phyloP scores from a whole-genome alignment of 805 yeast genomes.

The Jamesozyma rosinii region DNA sequence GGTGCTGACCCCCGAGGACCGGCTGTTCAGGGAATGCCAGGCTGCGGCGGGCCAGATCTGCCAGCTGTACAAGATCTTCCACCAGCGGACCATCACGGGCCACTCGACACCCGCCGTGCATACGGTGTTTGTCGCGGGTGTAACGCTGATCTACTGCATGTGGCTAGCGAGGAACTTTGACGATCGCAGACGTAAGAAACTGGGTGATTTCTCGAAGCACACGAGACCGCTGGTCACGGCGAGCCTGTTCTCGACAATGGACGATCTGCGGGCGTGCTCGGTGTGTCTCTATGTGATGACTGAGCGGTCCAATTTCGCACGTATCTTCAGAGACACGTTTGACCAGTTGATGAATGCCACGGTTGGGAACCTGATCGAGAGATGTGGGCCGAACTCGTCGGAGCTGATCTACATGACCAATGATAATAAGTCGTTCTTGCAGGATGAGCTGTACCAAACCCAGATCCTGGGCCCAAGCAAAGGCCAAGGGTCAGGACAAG shows the following conservation, averaged over 20 bases:
- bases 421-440: neutral
- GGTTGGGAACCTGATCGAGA: constrained; percentile 48
- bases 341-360: constrained; percentile 60
- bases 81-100: constrained; percentile 52
- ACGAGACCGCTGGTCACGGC: constrained; percentile 52
- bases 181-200: constrained; percentile 43
- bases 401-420: constrained; percentile 37
- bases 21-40: constrained; percentile 55
- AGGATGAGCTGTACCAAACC: neutral
- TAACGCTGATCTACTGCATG: constrained; percentile 54
- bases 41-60: constrained; percentile 67
- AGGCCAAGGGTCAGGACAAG: neutral
- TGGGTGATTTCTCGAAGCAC: constrained; percentile 52
- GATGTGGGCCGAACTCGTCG: constrained; percentile 56
- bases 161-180: constrained; percentile 58
- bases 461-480: neutral
- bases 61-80: constrained; percentile 53
- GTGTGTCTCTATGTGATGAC: constrained; percentile 56
- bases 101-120: constrained; percentile 60
- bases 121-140: constrained; percentile 60
- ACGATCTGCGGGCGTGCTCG: constrained; percentile 58
- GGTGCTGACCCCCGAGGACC: constrained; percentile 49
- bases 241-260: constrained; percentile 45
- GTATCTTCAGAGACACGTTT: constrained; percentile 56
- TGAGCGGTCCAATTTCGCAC: constrained; percentile 53